Percentiles rank a stretch among this genome's conserved stretches.
phyloP scores from a whole-genome alignment of 2,329 filamentous ascomycete genomes.

The Rhinocladiella mackenziei region DNA sequence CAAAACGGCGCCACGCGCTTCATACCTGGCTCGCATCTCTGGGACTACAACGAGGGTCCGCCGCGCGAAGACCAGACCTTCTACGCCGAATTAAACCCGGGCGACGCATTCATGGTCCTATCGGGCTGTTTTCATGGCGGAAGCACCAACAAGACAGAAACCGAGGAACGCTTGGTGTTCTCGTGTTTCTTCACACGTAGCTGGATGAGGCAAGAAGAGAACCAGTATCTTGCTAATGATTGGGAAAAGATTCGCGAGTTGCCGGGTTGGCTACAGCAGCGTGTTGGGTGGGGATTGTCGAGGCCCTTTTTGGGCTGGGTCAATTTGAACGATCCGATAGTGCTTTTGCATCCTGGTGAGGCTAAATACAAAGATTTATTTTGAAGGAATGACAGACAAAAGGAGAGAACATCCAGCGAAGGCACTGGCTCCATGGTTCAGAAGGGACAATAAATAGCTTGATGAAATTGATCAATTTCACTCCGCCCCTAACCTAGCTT shows the following conservation, averaged over 20 bases:
- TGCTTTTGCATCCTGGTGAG: no score
- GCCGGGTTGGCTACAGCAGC: conserved; percentile 16
- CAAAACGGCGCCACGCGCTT: conserved; percentile 34
- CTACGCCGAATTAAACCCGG: conserved; percentile 36
- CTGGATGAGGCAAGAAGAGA: conserved; percentile 30
- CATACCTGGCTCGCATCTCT: conserved; percentile 30
- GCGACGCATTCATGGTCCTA: conserved; percentile 36
- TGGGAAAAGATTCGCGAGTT: conserved; percentile 5
- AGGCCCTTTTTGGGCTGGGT: conserved; percentile 7
- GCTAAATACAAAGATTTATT: no score
- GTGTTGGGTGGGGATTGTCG: conserved; percentile 23
- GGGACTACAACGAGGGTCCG: conserved; percentile 2
- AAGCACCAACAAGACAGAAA: conserved; percentile 5
- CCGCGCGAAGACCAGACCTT: conserved; percentile 17
- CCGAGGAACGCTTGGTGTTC: conserved; percentile 30
- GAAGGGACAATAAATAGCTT: no score
- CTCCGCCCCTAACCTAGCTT: no score
- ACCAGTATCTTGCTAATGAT: conserved; percentile 23
- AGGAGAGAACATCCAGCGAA: no score
- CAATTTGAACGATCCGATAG: not conserved
- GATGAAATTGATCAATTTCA: no score
- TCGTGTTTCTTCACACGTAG: conserved; percentile 35
- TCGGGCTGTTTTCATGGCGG: conserved; percentile 34
- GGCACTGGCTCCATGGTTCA: no score
- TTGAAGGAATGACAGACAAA: no score